Conservation (phyloP, 2,329 filamentous ascomycete genomes). For the Fusarium chaquense region DNA sequence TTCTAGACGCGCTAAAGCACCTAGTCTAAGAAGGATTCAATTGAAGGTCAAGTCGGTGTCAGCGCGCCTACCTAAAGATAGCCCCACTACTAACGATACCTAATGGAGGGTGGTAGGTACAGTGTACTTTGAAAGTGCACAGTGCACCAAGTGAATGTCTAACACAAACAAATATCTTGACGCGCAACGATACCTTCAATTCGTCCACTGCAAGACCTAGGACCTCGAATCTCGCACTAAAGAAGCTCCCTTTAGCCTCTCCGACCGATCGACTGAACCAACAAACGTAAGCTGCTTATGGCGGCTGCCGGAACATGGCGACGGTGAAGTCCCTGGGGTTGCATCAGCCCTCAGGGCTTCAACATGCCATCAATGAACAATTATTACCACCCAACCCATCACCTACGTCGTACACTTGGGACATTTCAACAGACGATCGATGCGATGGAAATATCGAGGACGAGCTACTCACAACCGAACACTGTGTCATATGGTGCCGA, state of each 20-base stretch:
- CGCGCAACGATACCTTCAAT: slow-evolving; percentile 32
- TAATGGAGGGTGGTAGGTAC: slow-evolving; percentile 22
- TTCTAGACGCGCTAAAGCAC: slow-evolving; percentile 32
- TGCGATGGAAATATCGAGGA: slow-evolving; percentile 70
- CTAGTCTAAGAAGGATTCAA: background rate
- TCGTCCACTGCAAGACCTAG: background rate
- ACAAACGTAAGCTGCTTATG: slow-evolving; percentile 47
- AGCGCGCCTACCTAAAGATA: slow-evolving; percentile 26
- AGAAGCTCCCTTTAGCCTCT: slow-evolving; percentile 10
- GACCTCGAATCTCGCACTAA: background rate
- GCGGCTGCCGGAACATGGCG: slow-evolving; percentile 73
- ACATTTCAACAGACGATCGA: slow-evolving; percentile 63
- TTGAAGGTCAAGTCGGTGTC: slow-evolving; percentile 19
- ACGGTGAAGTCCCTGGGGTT: slow-evolving; percentile 90
- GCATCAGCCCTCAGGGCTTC: slow-evolving; percentile 86
- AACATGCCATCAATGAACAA: slow-evolving; percentile 84
- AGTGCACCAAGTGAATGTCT: slow-evolving; percentile 18
- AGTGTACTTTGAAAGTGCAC: slow-evolving; percentile 30
- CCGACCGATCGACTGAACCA: slow-evolving; percentile 3
- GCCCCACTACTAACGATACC: slow-evolving; percentile 38
- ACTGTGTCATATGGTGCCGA: slow-evolving; percentile 88
- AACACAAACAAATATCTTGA: slow-evolving; percentile 37
- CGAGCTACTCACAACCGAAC: slow-evolving; percentile 81
- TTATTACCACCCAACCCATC: slow-evolving; percentile 77
- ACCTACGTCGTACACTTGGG: slow-evolving; percentile 79